Evolutionary conservation across 768 basidiomycete genomes (phyloP).

Genomic region (Suillus plorans): DNA sequence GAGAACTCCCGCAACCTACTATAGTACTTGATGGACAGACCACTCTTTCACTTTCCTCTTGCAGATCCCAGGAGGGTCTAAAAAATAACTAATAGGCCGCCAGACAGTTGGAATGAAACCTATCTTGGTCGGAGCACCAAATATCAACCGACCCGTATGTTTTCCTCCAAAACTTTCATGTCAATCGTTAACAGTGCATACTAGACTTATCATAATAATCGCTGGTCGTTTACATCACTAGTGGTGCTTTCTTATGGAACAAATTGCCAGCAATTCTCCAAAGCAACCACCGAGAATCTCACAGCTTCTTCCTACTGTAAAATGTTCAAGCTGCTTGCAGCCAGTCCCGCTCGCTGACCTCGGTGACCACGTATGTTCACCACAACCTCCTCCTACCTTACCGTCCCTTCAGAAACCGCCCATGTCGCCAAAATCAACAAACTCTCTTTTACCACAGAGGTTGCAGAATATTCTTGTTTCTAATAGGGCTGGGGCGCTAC

Average conservation of each 20-base stretch:
- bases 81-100: background rate
- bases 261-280: slow-evolving; percentile 12
- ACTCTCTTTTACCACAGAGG: slow-evolving; percentile 49
- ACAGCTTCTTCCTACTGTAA: slow-evolving; percentile 77
- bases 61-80: background rate
- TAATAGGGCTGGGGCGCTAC: slow-evolving; percentile 15
- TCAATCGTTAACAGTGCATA: slow-evolving; percentile 1
- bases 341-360: slow-evolving; percentile 73
- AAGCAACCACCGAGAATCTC: slow-evolving; percentile 39
- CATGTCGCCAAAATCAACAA: slow-evolving; percentile 39
- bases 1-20: too few species aligned
- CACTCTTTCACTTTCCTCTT: background rate
- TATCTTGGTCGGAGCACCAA: background rate
- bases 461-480: slow-evolving; percentile 45
- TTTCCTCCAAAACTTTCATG: slow-evolving; percentile 4
- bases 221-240: slow-evolving; percentile 13
- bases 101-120: background rate
- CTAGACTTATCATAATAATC: slow-evolving; percentile 9
- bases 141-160: background rate
- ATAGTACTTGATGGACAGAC: background rate
- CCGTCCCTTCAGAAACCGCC: slow-evolving; percentile 32
- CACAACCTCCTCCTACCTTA: slow-evolving; percentile 44
- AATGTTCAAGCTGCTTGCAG: slow-evolving; percentile 75
- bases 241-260: slow-evolving; percentile 21
- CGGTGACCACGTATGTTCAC: slow-evolving; percentile 73